Evolutionary conservation across 2,329 filamentous ascomycete genomes (phyloP), one percentile per base, ranked within the genome.

Genomic region (Elsinoe arachidis): DNA sequence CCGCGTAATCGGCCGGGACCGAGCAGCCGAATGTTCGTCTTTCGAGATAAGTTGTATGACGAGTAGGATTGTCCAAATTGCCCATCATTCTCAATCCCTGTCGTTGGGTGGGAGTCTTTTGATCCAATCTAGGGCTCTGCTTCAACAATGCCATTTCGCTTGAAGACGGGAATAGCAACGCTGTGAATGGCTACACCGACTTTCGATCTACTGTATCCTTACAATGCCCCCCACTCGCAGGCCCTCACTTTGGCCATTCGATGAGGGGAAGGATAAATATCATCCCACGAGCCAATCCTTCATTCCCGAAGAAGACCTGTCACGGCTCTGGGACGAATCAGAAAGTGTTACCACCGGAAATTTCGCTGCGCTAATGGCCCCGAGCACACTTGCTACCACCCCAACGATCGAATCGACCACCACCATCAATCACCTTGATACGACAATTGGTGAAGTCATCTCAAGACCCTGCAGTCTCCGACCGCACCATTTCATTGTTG

Each of bases 1-100:
- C 41, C 41, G 30, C 46, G 46, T 51, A 15, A 49, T 49, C 44
- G 44, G 44, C 44, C 44, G 44, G 44, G 30, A n/a, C 26, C 23
- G 44, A 34, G 6, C 23, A 44, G 15, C 41, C 41, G 41, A 23
- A 21, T 10, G 41, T 14, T 11, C 17, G 9, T 3, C 6, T 11
- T 10, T 11, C 19, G 41, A 44, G 14, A 35, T 33, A 12, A n/a
- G 33, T 33, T 33, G 33, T 26, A 33, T 47, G 44, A 49, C n/a
- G 44, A 34, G 44, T 15, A 49, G 23, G 23, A 49, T 49, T 49
- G 37, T 15, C 4, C 21, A 30, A 19, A 2, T n/a, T 47, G 21
- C 21, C 19, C 21, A 14, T 26, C 44, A 47, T 23, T 10, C 19
- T n/a, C 37, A n/a, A 35, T 21, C 46, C 30, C 17, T 51, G 3